These are phyloP conservation scores for Sicyos baderoa DNA, from an alignment of 306 rosid genomes.

Conservation along the genomic window DNA sequence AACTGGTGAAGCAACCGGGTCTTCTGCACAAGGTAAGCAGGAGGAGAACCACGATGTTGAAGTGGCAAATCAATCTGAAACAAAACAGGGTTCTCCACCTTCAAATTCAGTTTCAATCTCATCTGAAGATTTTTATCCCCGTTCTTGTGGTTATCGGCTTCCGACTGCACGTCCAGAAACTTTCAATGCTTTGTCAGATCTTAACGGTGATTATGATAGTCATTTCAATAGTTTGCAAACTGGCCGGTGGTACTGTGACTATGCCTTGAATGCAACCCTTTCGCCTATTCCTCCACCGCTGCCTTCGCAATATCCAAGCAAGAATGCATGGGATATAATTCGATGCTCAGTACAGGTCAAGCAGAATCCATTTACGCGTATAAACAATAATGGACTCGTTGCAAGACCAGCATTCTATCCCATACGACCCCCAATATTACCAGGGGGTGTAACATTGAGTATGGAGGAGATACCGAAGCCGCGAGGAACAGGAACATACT, in stretches of 20 bases:
- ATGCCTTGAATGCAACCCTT: conserved; percentile 22
- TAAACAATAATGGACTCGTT: conserved; percentile 28
- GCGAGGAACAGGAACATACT: conserved; percentile 48
- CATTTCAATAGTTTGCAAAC: conserved; percentile 27
- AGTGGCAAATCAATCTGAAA: conserved; percentile 15
- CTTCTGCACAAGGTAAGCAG: conserved; percentile 12
- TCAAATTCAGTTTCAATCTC: conserved; percentile 23
- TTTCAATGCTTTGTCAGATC: conserved; percentile 34
- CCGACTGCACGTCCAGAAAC: conserved; percentile 27
- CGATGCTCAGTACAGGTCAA: conserved; percentile 26
- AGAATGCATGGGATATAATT: conserved; percentile 35
- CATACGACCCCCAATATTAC: conserved; percentile 25
- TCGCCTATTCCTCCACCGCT: conserved; percentile 24
- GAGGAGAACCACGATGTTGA: conserved; percentile 25
- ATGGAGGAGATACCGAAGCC: conserved; percentile 40
- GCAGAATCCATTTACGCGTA: conserved; percentile 26
- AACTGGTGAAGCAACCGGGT: conserved; percentile 9
- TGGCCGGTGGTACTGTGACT: conserved; percentile 26
- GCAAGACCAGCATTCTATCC: conserved; percentile 30
- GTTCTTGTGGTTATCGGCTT: conserved; percentile 21
- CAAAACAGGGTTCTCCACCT: conserved; percentile 21
- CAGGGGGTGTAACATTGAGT: conserved; percentile 29
- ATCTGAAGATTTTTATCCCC: conserved; percentile 35
- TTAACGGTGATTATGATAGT: conserved; percentile 36
- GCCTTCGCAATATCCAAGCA: conserved; percentile 25